phyloP scores from a whole-genome alignment of 2,329 filamentous ascomycete genomes.

The Daldinia sp. region DNA sequence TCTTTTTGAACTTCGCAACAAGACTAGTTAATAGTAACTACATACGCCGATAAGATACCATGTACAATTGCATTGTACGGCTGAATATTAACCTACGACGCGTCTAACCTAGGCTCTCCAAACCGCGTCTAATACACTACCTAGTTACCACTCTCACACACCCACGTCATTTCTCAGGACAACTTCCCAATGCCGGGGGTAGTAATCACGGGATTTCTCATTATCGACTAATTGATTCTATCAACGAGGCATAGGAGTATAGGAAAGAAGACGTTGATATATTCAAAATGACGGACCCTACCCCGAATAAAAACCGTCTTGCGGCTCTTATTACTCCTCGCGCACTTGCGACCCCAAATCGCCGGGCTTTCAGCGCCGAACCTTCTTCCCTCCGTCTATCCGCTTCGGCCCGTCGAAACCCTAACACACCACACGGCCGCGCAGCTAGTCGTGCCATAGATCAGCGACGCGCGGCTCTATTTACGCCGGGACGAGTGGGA shows the following conservation, averaged over 20 bases:
- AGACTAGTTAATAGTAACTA: no score
- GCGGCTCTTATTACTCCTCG: slow-evolving; percentile 42
- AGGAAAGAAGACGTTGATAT: neutral
- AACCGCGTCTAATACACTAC: slow-evolving; percentile 17
- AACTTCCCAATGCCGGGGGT: neutral
- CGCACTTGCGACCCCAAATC: slow-evolving; percentile 44
- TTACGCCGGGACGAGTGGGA: slow-evolving; percentile 65
- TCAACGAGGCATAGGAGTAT: neutral
- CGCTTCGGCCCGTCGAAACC: slow-evolving; percentile 55
- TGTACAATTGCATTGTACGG: neutral
- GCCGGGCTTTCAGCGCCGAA: slow-evolving; percentile 48
- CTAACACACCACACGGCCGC: slow-evolving; percentile 67
- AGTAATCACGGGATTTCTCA: neutral
- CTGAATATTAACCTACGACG: slow-evolving; percentile 13
- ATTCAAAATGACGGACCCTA: slow-evolving; percentile 21
- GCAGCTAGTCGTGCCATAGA: slow-evolving; percentile 67
- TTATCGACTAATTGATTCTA: neutral
- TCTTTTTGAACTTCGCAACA: neutral
- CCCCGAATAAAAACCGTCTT: slow-evolving; percentile 34
- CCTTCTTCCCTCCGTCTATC: slow-evolving; percentile 54
- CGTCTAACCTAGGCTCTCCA: slow-evolving; percentile 22
- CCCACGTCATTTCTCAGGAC: slow-evolving; percentile 17
- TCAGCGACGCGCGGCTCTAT: slow-evolving; percentile 64
- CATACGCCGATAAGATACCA: no score
- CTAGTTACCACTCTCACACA: slow-evolving; percentile 10